Percentiles rank a stretch among this genome's conserved stretches.
Conservation (phyloP, 1,284 basidiomycete genomes). For the Ustilago loliicola region DNA sequence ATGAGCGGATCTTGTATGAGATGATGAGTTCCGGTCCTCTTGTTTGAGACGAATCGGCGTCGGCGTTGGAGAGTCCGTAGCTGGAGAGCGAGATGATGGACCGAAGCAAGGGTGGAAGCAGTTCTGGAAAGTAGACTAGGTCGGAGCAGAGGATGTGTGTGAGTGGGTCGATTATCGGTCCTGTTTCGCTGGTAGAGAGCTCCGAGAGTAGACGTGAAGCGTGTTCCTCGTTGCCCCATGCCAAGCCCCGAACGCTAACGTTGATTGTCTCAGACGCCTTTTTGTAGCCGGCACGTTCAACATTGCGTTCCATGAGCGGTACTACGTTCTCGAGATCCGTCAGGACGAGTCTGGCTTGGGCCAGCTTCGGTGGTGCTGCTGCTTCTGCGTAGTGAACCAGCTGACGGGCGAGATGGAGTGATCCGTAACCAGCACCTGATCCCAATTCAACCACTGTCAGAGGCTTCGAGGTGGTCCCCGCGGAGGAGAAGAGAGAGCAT, state of each 20-base stretch:
- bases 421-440: conserved; percentile 64
- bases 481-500: conserved; percentile 47
- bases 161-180: conserved; percentile 15
- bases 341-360: conserved; percentile 44
- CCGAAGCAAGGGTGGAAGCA: conserved; percentile 64
- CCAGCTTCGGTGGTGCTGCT: not conserved
- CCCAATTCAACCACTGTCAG: conserved; percentile 63
- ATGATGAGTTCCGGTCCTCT: conserved; percentile 58
- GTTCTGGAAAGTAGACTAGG: conserved; percentile 68
- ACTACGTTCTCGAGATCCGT: conserved; percentile 67
- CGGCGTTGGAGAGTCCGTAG: not conserved
- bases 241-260: conserved; percentile 45
- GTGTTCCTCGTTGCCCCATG: conserved; percentile 62
- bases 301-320: conserved; percentile 64
- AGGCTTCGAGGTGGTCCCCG: not conserved
- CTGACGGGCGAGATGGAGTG: conserved; percentile 60
- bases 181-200: not conserved
- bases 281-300: conserved; percentile 30
- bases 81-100: conserved; percentile 60
- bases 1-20: conserved; percentile 80
- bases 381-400: conserved; percentile 25
- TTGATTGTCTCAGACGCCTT: conserved; percentile 18
- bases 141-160: conserved; percentile 68
- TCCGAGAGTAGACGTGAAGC: conserved; percentile 30
- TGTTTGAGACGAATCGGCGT: not conserved